These are phyloP conservation scores for Annulohypoxylon bovei DNA, from an alignment of 495 filamentous ascomycete genomes.

Conservation along the genomic window DNA sequence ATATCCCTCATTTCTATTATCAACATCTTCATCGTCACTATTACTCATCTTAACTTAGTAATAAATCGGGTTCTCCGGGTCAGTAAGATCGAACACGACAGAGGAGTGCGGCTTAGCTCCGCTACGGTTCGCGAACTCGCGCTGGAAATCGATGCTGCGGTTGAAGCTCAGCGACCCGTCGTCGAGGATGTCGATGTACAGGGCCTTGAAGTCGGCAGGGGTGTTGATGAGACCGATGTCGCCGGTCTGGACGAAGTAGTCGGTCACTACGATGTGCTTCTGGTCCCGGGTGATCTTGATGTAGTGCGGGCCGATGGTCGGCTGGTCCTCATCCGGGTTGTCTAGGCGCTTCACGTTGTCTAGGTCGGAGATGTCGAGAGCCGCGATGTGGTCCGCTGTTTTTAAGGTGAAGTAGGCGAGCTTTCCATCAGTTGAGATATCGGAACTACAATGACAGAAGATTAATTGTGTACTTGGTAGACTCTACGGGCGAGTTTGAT, in stretches of 20 bases:
- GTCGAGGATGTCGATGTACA: slow-evolving; percentile 67
- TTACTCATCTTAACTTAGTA: slow-evolving; percentile 40
- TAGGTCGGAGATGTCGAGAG: slow-evolving; percentile 70
- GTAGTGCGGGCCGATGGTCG: slow-evolving; percentile 70
- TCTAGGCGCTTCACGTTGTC: slow-evolving; percentile 69
- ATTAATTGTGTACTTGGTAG: not conserved
- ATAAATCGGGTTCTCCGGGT: slow-evolving; percentile 54
- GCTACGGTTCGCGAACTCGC: slow-evolving; percentile 62
- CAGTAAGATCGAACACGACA: slow-evolving; percentile 68
- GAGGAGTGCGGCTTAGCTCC: slow-evolving; percentile 69
- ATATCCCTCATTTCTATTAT: not conserved
- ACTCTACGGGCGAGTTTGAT: not conserved
- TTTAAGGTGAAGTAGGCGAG: slow-evolving; percentile 70
- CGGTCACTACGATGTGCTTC: slow-evolving; percentile 69
- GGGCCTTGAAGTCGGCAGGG: slow-evolving; percentile 69
- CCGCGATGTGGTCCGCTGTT: slow-evolving; percentile 70
- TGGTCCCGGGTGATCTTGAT: slow-evolving; percentile 72
- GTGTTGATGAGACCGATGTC: slow-evolving; percentile 70
- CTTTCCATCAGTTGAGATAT: slow-evolving; percentile 68
- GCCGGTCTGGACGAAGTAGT: slow-evolving; percentile 74
- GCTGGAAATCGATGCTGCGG: slow-evolving; percentile 65
- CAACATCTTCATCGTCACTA: not conserved
- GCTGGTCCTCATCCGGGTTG: slow-evolving; percentile 66
- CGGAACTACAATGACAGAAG: slow-evolving; percentile 46
- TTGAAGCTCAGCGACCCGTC: slow-evolving; percentile 67